Conservation (phyloP, 495 filamentous ascomycete species). For the Penicillium tannophilum region DNA sequence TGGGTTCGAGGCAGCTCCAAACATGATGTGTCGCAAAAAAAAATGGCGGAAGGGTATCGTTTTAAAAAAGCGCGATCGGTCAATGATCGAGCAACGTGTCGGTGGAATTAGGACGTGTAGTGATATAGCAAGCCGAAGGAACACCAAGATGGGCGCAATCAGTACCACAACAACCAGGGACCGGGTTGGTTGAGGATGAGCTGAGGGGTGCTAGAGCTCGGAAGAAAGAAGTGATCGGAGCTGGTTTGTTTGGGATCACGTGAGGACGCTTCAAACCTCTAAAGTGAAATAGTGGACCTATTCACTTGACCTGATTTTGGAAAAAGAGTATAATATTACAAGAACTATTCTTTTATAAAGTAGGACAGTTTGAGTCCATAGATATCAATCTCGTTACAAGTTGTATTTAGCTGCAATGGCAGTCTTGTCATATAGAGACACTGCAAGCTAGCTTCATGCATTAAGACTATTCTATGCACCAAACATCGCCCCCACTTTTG, state of each 20-base stretch:
- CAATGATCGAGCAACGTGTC: conserved; percentile 1
- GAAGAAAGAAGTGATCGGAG: conserved; percentile 27
- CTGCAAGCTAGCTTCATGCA: neutral
- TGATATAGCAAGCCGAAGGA: neutral
- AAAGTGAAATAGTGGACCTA: too few species aligned
- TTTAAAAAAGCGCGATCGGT: conserved; percentile 20
- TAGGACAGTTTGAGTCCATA: too few species aligned
- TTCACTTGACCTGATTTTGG: neutral
- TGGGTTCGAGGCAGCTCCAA: conserved; percentile 38
- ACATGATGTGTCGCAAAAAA: conserved; percentile 32
- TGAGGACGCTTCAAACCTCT: conserved; percentile 16
- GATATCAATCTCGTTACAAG: neutral
- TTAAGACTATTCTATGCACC: neutral
- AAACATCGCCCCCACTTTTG: neutral
- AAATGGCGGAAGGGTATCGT: conserved; percentile 19
- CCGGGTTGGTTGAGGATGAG: conserved; percentile 18
- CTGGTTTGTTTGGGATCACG: conserved; percentile 36
- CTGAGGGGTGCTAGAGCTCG: conserved; percentile 28
- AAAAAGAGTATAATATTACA: neutral
- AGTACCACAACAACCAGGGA: conserved; percentile 16
- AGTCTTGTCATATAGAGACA: neutral
- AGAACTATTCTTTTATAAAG: too few species aligned
- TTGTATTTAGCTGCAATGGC: neutral
- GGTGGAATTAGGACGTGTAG: neutral
- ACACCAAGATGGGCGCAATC: neutral